Evolutionary conservation across 2,329 filamentous ascomycete species (phyloP).

Genomic region (Penicillium fuscoglaucum): DNA sequence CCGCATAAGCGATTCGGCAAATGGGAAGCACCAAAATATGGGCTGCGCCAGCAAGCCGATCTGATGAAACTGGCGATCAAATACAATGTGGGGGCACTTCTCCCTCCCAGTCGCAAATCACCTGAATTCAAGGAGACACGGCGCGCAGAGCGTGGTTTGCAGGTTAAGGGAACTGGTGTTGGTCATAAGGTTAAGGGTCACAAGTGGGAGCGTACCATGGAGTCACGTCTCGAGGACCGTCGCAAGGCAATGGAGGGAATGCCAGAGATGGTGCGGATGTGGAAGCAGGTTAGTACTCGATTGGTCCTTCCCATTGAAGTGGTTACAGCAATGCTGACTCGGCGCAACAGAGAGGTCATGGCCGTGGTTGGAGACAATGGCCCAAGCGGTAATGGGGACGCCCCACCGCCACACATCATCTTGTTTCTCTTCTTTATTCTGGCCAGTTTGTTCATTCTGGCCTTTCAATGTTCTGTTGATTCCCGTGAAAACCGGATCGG

Average conservation of each 20-base stretch:
- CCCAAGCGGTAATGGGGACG: conserved; percentile 51
- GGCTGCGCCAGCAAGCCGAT: conserved; percentile 83
- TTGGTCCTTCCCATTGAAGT: neutral
- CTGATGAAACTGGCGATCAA: conserved; percentile 80
- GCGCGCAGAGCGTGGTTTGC: conserved; percentile 74
- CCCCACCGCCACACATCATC: conserved; percentile 1
- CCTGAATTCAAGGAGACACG: conserved; percentile 66
- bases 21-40: conserved; percentile 82
- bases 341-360: conserved; percentile 62
- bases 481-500: conserved; percentile 7
- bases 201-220: conserved; percentile 82
- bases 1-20: conserved; percentile 75
- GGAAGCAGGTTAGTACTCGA: conserved; percentile 74
- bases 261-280: conserved; percentile 86
- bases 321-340: conserved; percentile 35
- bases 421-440: conserved; percentile 21
- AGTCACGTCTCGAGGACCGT: conserved; percentile 79
- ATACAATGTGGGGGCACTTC: conserved; percentile 75
- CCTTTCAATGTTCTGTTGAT: conserved; percentile 9
- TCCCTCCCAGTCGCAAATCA: conserved; percentile 76
- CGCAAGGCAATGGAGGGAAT: conserved; percentile 92
- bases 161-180: conserved; percentile 88
- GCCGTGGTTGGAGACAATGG: conserved; percentile 73
- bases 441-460: conserved; percentile 8
- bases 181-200: conserved; percentile 96